phyloP scores from a whole-genome alignment of 805 yeast genomes.

The Candida germanica region DNA sequence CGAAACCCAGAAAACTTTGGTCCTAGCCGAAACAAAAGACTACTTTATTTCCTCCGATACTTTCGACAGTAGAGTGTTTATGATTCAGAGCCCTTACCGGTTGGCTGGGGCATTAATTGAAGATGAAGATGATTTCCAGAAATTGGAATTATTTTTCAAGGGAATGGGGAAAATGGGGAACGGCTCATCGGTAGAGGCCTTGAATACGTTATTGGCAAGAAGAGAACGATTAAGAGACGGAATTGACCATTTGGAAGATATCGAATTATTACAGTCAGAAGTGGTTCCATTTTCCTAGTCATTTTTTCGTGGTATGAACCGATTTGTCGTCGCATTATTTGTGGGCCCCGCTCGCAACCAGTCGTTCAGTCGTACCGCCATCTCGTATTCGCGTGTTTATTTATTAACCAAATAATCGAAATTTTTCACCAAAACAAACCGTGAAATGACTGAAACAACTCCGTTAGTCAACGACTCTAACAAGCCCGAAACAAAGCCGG shows the following conservation, averaged over 20 bases:
- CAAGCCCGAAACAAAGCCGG: slow-evolving; percentile 11
- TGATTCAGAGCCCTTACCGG: slow-evolving; percentile 31
- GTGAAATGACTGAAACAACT: slow-evolving; percentile 3
- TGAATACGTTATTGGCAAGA: slow-evolving; percentile 11
- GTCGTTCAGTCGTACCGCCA: too few relatives aligned
- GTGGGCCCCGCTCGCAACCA: too few relatives aligned
- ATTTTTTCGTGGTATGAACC: too few relatives aligned
- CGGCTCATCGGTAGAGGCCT: slow-evolving; percentile 28
- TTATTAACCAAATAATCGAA: background rate
- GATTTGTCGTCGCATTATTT: too few relatives aligned
- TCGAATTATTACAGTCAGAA: slow-evolving; percentile 11
- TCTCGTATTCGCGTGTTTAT: background rate
- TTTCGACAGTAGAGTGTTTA: slow-evolving; percentile 31
- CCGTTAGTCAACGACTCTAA: slow-evolving; percentile 6
- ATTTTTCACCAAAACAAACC: too few relatives aligned
- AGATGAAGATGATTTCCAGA: slow-evolving; percentile 26
- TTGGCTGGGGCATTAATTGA: slow-evolving; percentile 18
- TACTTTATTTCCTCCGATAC: slow-evolving; percentile 21
- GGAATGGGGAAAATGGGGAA: slow-evolving; percentile 32
- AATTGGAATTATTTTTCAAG: slow-evolving; percentile 26
- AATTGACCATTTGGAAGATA: slow-evolving; percentile 1
- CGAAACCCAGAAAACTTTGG: slow-evolving; percentile 10
- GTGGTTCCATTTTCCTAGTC: slow-evolving; percentile 18
- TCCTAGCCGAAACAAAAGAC: slow-evolving; percentile 24
- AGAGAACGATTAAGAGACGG: slow-evolving; percentile 7